A percentile compares a stretch with the other conserved stretches of the same genome.
Conservation (phyloP, 129 eudicot species). For the Gnaphalium uliginosum region DNA sequence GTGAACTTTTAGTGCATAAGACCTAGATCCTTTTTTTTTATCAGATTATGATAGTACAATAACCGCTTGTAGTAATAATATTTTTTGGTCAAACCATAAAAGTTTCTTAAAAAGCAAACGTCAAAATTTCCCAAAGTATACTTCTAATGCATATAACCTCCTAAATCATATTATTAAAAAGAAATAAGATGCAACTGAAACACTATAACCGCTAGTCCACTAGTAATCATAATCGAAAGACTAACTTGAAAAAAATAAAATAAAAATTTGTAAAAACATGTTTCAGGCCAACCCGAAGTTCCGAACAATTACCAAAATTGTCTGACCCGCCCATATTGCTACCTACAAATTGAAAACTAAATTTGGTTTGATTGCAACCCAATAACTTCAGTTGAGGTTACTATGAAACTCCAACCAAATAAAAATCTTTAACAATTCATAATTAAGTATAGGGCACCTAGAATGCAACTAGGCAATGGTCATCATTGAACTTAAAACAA, state of each 20-base stretch:
- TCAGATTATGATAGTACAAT: too few relatives aligned
- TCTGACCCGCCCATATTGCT: not conserved
- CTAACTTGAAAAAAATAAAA: not conserved
- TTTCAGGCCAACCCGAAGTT: not conserved
- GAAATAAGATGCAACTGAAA: not conserved
- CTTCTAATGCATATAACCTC: not conserved
- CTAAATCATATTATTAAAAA: not conserved
- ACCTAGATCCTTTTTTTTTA: too few relatives aligned
- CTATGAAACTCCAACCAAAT: not conserved
- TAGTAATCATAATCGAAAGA: not conserved
- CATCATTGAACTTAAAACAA: conserved; percentile 22
- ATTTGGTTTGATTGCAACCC: not conserved
- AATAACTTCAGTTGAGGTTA: too few relatives aligned
- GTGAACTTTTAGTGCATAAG: too few relatives aligned
- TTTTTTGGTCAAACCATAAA: not conserved
- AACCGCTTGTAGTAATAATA: too few relatives aligned
- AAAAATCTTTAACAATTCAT: conserved; percentile 17
- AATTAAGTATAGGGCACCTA: conserved; percentile 21
- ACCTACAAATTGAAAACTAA: not conserved
- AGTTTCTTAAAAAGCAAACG: not conserved
- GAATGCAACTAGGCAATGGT: conserved; percentile 24
- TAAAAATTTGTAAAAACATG: not conserved
- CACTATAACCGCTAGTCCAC: not conserved
- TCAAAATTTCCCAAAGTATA: not conserved
- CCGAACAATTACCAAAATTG: not conserved